phyloP scores from a whole-genome alignment of 2,329 filamentous ascomycete genomes.

The Annulohypoxylon truncatum region DNA sequence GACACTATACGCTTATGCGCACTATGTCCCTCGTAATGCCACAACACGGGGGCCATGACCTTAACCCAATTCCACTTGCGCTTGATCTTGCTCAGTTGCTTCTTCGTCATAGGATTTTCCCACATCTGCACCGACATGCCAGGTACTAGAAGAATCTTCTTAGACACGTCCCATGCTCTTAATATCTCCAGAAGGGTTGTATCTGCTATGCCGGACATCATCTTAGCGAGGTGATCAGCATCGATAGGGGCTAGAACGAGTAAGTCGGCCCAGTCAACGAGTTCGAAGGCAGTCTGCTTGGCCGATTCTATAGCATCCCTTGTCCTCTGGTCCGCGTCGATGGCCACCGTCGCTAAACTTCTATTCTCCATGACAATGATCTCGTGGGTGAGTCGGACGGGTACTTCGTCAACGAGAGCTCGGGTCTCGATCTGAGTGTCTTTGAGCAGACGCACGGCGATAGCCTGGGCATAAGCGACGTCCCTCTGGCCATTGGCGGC shows the following conservation, averaged over 20 bases:
- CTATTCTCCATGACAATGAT: conserved; percentile 70
- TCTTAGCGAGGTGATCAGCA: conserved; percentile 85
- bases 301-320: conserved; percentile 63
- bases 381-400: conserved; percentile 71
- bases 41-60: conserved; percentile 83
- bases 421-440: conserved; percentile 70
- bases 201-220: conserved; percentile 86
- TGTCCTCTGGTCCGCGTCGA: conserved; percentile 52
- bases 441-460: conserved; percentile 75
- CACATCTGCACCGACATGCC: conserved; percentile 92
- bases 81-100: conserved; percentile 85
- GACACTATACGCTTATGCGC: conserved; percentile 64
- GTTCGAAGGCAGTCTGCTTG: conserved; percentile 67
- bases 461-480: conserved; percentile 72
- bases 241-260: conserved; percentile 87
- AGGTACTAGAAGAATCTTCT: conserved; percentile 85
- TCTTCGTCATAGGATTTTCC: conserved; percentile 89
- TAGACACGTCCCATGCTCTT: conserved; percentile 86
- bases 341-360: conserved; percentile 52
- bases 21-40: conserved; percentile 73
- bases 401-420: conserved; percentile 74
- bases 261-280: conserved; percentile 89
- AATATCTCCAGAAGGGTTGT: conserved; percentile 84
- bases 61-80: conserved; percentile 89
- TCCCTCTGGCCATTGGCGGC: conserved; percentile 74